Base-by-base conservation (phyloP, 2,329 filamentous ascomycete genomes). In the Penicillium sp. region DNA sequence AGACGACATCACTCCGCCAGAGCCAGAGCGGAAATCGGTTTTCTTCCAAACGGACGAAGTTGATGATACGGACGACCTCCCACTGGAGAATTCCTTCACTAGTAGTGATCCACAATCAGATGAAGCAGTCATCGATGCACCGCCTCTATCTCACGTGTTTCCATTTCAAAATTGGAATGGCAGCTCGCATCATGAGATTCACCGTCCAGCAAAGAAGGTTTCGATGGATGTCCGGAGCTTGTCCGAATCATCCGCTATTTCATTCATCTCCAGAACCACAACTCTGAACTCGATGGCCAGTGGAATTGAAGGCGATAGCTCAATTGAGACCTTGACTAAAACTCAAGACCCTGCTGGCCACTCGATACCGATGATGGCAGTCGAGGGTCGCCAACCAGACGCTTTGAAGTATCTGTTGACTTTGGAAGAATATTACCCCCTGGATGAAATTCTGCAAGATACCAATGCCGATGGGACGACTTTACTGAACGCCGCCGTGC, bases 391-490 rank as follows among this genome's bases (percentile, higher is more conserved):
- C 52, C 88, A 89, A 62, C 80, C 85, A 2, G 85, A 88, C 54
- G 83, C 86, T n/a, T 72, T 99, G 36, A 83, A 79, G 51, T 97
- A 97, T 68, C 78, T 99, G 16, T 77, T 99, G 5, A 87, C 85
- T 14, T 76, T 97, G 39, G 80, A 85, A 9, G 86, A 90, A 43
- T 90, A 90, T 68, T 97, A 90, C 68, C 82, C 91, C 0, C 71
- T 85, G 1, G 76, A 84, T 0, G 81, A 85, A 55, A 81, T 99
- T 10, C 77, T 97, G 3, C 85, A 89, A 52, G 95, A 99, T 71
- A 83, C 86, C 57, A 96, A 96, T 67, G 92, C 91, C 60, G 91
- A 97, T 61, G 90, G 91, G 3, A 95, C 92, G 0, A 97, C 91
- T 0, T 77, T 99, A 4, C 75, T 99, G 16, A 96, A 89, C 71